Base-by-base conservation (phyloP, 2,329 filamentous ascomycete genomes). In the Ceratocystis colombiana region DNA sequence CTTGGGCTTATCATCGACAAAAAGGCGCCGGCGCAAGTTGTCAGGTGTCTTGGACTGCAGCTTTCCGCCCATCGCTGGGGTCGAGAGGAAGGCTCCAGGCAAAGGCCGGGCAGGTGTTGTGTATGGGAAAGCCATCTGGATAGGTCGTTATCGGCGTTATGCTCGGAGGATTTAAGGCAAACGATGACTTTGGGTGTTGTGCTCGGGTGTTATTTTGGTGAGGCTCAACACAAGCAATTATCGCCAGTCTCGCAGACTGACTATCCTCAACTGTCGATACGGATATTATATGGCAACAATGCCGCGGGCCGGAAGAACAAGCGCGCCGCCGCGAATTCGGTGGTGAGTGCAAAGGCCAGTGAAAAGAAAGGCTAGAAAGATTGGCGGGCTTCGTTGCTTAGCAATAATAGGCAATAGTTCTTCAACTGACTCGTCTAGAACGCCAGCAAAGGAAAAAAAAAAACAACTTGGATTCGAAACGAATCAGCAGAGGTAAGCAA, bases 81-180 rank as follows among this genome's bases (percentile, higher is more conserved):
- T 93, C 71, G 87, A 84, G 72, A 90, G 77, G 73, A 87, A 93
- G 72, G 86, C 86, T 77, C 89, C 89, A 57, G 89, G 89, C 61
- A 90, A 79, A 68, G 84, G 84, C 71, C 88, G 85, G 77, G 87
- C 81, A 48, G 89, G 89, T 66, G 89, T 89, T 69, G 77, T 77
- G 70, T 77, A 77, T 28, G 79, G 76, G 70, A 83, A 82, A 64
- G 83, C 78, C 83, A 86, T 86, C 15, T 46, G 61, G 25, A 22
- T 25, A 22, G 10, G 15, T n/a, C 17, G 61, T 20, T 12, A 22
- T 33, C 50, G 20, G 6, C n/a, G 61, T 63, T 46, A 3, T 30
- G 1, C 7, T 63, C 1, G 12, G 12, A 41, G 37, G 37, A 12
- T 41, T 15, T 1, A 41, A 1, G 37, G 8, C 10, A 53, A 41